Evolutionary conservation across 495 filamentous ascomycete genomes (phyloP), one percentile per base, ranked within the genome.

Genomic region (Neurospora sublineolata): DNA sequence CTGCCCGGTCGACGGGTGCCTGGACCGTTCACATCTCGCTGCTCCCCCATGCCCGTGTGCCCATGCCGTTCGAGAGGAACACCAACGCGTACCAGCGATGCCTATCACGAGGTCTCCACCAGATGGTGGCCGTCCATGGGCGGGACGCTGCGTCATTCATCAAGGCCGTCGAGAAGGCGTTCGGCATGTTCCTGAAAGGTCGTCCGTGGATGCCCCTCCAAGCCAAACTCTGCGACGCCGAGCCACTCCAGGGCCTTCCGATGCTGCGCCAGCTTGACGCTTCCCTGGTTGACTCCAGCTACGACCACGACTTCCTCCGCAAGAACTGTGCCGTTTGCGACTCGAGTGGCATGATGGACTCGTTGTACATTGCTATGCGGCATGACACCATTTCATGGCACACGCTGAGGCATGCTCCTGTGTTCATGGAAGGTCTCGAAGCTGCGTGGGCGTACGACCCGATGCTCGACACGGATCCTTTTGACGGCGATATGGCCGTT

Each of bases 1-100:
- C 73, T 73, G 71, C 72, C 37, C 73, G 72, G 40, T 72, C 75
- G 71, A 78, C 74, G 67, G 74, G 80, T 44, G 76, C 83, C 11
- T 87, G 86, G 86, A 87, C 86, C 7, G 85, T 87, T 33, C 86
- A 87, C 73, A 80, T 87, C 46, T 86, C 85, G 27, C 82, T 87
- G 36, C 81, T 87, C 1, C 86, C 86, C 12, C 83, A 82, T 71
- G 81, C 79, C 18, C 78, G 76, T 60, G 83, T 85, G 72, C 83
- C 85, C 40, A 86, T 88, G 75, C 86, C 86, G 9, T 88, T 88
- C 77, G 86, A 88, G 80, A 84, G 86, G 77, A 85, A 86, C 72
- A 88, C 86, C 41, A 84, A 81, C 67, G 85, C 85, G 7, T 88
- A 88, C 77, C 86, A 87, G 75, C 81, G 86, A 33, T 88, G 86